A percentile compares a stretch with the other conserved stretches of the same genome.
Evolutionary conservation across 2,329 filamentous ascomycete species (phyloP).

Genomic region (Myriosclerotinia duriaeana): DNA sequence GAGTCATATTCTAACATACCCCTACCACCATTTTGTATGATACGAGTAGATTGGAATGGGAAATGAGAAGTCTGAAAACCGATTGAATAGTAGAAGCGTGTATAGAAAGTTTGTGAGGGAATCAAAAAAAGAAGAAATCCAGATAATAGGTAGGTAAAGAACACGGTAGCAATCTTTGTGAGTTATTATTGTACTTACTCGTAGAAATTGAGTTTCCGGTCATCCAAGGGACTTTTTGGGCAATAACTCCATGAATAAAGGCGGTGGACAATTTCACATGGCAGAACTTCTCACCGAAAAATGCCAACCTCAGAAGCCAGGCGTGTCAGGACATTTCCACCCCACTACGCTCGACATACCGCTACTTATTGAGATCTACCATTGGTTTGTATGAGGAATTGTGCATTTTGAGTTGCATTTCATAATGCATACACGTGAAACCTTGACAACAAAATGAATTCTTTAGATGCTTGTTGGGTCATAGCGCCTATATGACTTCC

Average conservation of each 20-base stretch:
- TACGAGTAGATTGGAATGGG: not conserved
- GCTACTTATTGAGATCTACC: slow-evolving; percentile 10
- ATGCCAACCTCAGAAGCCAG: slow-evolving; percentile 5
- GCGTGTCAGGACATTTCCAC: slow-evolving; percentile 1
- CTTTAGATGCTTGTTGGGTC: slow-evolving; percentile 15
- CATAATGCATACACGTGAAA: slow-evolving; percentile 21
- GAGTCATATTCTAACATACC: slow-evolving; percentile 35
- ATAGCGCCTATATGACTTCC: slow-evolving; percentile 14
- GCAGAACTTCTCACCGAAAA: not conserved
- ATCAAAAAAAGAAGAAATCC: not conserved
- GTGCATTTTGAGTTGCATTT: slow-evolving; percentile 11
- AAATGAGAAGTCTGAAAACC: too few relatives aligned
- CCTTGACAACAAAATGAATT: slow-evolving; percentile 16
- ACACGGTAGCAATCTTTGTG: not conserved
- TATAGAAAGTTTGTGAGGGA: not conserved
- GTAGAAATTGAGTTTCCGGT: not conserved
- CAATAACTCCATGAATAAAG: not conserved
- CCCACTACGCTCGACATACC: slow-evolving; percentile 11
- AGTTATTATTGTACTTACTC: too few relatives aligned
- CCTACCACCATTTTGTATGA: slow-evolving; percentile 33
- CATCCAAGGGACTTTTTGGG: not conserved
- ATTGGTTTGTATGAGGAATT: slow-evolving; percentile 18
- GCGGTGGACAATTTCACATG: not conserved
- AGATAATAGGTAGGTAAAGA: not conserved
- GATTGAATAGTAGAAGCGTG: not conserved